Conservation (phyloP, 129 eudicot species). For the Deinandra increscens region DNA sequence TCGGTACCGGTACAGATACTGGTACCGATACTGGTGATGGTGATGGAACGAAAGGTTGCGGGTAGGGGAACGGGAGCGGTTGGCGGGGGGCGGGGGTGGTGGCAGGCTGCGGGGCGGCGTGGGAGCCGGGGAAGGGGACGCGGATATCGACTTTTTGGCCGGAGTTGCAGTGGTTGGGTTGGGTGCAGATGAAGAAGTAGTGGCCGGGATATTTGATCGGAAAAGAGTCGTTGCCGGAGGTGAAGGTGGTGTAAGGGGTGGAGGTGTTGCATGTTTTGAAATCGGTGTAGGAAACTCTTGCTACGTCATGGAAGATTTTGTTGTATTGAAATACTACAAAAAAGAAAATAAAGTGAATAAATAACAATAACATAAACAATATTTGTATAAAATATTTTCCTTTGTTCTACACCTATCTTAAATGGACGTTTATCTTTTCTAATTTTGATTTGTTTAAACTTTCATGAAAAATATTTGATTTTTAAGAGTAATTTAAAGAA, state of each 20-base stretch:
- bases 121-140: constrained; percentile 18
- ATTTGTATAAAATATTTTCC: too few species aligned
- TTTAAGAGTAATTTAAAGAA: too few species aligned
- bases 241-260: constrained; percentile 27
- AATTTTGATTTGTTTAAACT: too few species aligned
- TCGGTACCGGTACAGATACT: too few species aligned
- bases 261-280: constrained; percentile 38
- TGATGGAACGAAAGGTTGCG: constrained; percentile 18
- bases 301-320: constrained; percentile 41
- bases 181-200: constrained; percentile 47
- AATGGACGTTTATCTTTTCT: too few species aligned
- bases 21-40: background rate
- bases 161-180: constrained; percentile 43
- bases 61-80: constrained; percentile 41
- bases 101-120: background rate
- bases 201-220: constrained; percentile 44
- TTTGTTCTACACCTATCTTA: too few species aligned
- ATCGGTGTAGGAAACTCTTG: constrained; percentile 43
- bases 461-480: too few species aligned
- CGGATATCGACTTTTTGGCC: constrained; percentile 62
- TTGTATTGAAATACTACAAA: constrained; percentile 45
- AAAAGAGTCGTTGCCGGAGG: constrained; percentile 51
- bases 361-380: too few species aligned
- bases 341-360: background rate
- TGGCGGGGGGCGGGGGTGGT: constrained; percentile 19